Conservation (phyloP, 768 basidiomycete species). For the Holtermanniella nyarrowii region DNA sequence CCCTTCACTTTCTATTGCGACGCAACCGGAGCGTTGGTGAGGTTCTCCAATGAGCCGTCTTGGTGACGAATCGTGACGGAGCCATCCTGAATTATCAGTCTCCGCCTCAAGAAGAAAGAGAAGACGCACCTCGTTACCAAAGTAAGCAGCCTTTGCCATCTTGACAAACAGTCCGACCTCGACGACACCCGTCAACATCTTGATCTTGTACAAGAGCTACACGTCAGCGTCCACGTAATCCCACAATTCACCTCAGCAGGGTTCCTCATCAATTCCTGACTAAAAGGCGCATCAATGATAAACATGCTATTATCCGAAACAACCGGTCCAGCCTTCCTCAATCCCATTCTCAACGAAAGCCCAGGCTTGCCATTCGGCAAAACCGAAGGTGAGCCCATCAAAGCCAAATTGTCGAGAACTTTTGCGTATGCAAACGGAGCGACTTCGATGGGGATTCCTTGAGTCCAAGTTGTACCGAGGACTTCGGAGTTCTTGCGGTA, state of each 20-base stretch:
- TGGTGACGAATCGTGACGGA: conserved; percentile 17
- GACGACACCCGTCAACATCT: conserved; percentile 94
- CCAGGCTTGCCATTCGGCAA: conserved; percentile 40
- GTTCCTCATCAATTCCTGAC: conserved; percentile 54
- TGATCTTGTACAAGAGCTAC: conserved; percentile 69
- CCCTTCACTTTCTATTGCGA: neutral
- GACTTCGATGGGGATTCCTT: conserved; percentile 93
- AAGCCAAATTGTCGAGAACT: conserved; percentile 61
- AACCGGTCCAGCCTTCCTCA: conserved; percentile 78
- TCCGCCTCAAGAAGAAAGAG: neutral
- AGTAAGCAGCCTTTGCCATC: conserved; percentile 91
- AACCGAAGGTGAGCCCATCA: conserved; percentile 31
- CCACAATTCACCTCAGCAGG: conserved; percentile 51
- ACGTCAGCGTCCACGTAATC: conserved; percentile 6
- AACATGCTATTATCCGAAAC: conserved; percentile 97
- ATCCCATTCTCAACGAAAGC: conserved; percentile 83
- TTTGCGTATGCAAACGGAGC: conserved; percentile 91
- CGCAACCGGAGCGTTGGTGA: neutral
- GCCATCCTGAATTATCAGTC: conserved; percentile 20
- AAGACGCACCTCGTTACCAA: conserved; percentile 43
- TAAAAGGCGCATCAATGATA: conserved; percentile 90
- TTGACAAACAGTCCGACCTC: conserved; percentile 95
- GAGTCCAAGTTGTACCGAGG: conserved; percentile 72
- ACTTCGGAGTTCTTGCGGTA: conserved; percentile 81
- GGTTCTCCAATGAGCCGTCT: conserved; percentile 17